phyloP scores from a whole-genome alignment of 2,329 filamentous ascomycete species.

The Podosphaera xanthii region DNA sequence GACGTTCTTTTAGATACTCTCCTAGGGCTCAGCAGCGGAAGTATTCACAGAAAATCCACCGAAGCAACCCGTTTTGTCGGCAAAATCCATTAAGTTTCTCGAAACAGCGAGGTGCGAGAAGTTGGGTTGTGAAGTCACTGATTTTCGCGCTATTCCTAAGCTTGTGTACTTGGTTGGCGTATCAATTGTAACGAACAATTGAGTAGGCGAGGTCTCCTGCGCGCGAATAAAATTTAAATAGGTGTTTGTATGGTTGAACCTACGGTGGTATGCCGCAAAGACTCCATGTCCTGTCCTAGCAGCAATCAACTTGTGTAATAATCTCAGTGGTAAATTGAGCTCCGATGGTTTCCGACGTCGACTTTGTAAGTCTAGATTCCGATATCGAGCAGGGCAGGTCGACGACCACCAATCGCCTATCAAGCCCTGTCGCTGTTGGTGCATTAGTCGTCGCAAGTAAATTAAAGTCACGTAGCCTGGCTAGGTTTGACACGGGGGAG shows the following conservation, averaged over 20 bases:
- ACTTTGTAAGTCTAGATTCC: background rate
- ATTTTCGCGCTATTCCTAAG: no score
- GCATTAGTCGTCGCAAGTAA: background rate
- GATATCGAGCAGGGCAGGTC: background rate
- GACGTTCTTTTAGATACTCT: no score
- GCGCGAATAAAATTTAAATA: background rate
- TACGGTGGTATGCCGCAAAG: no score
- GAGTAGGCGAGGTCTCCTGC: background rate
- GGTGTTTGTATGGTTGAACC: background rate
- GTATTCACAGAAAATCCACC: no score
- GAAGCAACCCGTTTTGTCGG: no score
- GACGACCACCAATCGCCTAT: background rate
- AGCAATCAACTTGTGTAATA: background rate
- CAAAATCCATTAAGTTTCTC: no score
- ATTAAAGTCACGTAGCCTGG: background rate
- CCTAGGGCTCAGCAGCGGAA: no score
- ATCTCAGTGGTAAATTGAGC: background rate
- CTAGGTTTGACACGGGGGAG: background rate
- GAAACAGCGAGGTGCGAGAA: no score
- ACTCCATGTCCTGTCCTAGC: background rate
- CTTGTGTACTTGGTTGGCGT: no score
- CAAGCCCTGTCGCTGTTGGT: background rate
- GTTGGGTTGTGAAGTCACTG: no score
- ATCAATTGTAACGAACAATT: no score
- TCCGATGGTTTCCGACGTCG: background rate